Evolutionary conservation across 2,329 filamentous ascomycete genomes (phyloP).

Genomic region (Microdochium nivale): DNA sequence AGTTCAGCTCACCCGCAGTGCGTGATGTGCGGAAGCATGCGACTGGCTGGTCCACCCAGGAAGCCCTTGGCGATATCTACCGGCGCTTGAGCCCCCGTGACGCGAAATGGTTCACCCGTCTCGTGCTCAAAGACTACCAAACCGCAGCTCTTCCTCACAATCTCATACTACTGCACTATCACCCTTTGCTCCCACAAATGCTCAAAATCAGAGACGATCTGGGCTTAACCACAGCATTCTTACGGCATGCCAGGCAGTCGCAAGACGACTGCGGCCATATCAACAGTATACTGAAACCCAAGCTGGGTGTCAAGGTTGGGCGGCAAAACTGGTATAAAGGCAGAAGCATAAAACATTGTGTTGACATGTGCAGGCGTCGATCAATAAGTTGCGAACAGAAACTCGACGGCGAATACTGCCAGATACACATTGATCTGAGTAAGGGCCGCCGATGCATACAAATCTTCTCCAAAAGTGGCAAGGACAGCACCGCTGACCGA

Average conservation of each 20-base stretch:
- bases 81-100: constrained; percentile 54
- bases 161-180: constrained; percentile 50
- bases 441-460: constrained; percentile 50
- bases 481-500: constrained; percentile 74
- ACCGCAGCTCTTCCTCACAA: constrained; percentile 53
- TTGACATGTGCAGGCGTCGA: constrained; percentile 50
- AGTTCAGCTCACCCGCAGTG: constrained; percentile 61
- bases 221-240: constrained; percentile 44
- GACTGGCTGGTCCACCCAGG: constrained; percentile 24
- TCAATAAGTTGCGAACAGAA: constrained; percentile 72
- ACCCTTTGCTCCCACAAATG: constrained; percentile 62
- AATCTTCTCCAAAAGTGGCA: constrained; percentile 89
- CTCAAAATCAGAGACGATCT: constrained; percentile 65
- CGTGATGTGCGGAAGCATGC: constrained; percentile 24
- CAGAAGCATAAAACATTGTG: constrained; percentile 65
- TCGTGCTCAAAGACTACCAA: constrained; percentile 70
- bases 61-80: constrained; percentile 47
- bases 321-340: constrained; percentile 57
- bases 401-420: constrained; percentile 84
- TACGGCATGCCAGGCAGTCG: constrained; percentile 28
- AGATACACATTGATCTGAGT: constrained; percentile 69
- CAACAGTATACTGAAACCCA: constrained; percentile 34
- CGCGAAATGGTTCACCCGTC: constrained; percentile 78
- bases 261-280: constrained; percentile 13
- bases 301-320: constrained; percentile 54